Base-by-base conservation (phyloP, 441 rosid genomes). In the Brassica hybrid region DNA sequence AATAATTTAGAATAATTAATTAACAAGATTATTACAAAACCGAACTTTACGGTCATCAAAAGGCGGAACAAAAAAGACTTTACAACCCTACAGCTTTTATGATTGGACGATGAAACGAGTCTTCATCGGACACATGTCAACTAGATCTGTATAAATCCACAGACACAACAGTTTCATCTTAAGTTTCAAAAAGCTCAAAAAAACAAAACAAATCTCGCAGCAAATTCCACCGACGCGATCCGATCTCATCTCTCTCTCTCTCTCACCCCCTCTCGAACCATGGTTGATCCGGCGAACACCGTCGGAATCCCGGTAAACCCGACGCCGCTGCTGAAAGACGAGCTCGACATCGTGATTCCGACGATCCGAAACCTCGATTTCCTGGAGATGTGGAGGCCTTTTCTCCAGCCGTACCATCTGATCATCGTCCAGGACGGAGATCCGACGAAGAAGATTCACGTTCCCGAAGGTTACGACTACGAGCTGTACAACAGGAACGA, bases 351-450 rank as follows among this genome's bases (percentile, higher is more conserved):
- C 17, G 96, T 94, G 3, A 94, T 94, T 12, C 98, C 97, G 7
- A 94, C 98, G 0, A 94, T 91, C 73, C 78, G 98, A 19, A 92
- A 94, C 85, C 87, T 94, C n/a, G 98, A 94, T 73, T 94, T 94
- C 83, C 90, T 94, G 61, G 98, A 92, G 86, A 89, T 87, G 94
- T 94, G 98, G 98, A 88, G 98, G 86, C 98, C 98, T 0, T 94
- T 92, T 79, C 90, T 94, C 38, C 83, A 94, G 88, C 97, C 91
- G 1, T 94, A 94, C 83, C 98, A 94, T 83, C 84, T 94, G 68
- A 94, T 94, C 85, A 94, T 94, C 76, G 96, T 94, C 67, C 98
- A 94, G 69, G 98, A 94, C 74, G 98, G 98, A 57, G 98, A 94
- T 71, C 98, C 98, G 0, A 61, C 97, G 3, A 94, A 90, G 88